Evolutionary conservation across 2,329 filamentous ascomycete species (phyloP).

Genomic region (Alternaria metachromatica): DNA sequence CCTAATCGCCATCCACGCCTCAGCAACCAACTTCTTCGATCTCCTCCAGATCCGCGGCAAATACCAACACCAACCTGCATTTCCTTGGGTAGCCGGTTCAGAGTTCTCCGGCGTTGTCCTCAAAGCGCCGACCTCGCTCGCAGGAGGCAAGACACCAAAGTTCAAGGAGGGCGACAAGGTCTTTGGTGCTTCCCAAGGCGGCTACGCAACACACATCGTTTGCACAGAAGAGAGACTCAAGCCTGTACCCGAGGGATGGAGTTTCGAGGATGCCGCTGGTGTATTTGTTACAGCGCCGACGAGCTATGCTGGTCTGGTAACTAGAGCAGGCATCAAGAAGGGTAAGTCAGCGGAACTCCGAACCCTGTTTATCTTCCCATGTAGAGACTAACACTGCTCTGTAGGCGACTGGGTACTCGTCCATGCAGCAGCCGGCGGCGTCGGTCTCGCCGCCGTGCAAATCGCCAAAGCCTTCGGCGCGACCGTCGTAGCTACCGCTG

Average conservation of each 20-base stretch:
- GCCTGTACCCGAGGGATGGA: slow-evolving; percentile 81
- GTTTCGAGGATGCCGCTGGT: slow-evolving; percentile 82
- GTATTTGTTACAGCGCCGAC: slow-evolving; percentile 93
- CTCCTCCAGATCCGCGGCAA: slow-evolving; percentile 93
- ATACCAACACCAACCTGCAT: slow-evolving; percentile 89
- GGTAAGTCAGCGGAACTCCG: slow-evolving; percentile 31
- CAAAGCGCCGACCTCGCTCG: slow-evolving; percentile 63
- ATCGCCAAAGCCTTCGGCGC: slow-evolving; percentile 92
- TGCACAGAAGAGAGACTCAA: slow-evolving; percentile 71
- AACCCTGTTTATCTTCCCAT: background rate
- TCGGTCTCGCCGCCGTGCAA: slow-evolving; percentile 89
- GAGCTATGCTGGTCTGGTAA: slow-evolving; percentile 82
- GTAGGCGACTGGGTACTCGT: slow-evolving; percentile 84
- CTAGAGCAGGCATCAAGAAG: slow-evolving; percentile 75
- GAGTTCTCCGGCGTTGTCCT: slow-evolving; percentile 86
- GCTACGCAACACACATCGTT: slow-evolving; percentile 78
- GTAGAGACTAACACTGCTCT: background rate
- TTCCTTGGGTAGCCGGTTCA: slow-evolving; percentile 85
- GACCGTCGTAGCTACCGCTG: slow-evolving; percentile 90
- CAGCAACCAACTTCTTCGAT: slow-evolving; percentile 96
- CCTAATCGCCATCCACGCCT: slow-evolving; percentile 83
- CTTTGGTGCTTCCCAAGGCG: slow-evolving; percentile 86
- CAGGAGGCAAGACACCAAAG: slow-evolving; percentile 56
- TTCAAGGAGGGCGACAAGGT: slow-evolving; percentile 82
- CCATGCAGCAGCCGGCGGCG: slow-evolving; percentile 90